Base-by-base conservation (phyloP, 306 rosid genomes). In the Dalbergia cochinchinensis region DNA sequence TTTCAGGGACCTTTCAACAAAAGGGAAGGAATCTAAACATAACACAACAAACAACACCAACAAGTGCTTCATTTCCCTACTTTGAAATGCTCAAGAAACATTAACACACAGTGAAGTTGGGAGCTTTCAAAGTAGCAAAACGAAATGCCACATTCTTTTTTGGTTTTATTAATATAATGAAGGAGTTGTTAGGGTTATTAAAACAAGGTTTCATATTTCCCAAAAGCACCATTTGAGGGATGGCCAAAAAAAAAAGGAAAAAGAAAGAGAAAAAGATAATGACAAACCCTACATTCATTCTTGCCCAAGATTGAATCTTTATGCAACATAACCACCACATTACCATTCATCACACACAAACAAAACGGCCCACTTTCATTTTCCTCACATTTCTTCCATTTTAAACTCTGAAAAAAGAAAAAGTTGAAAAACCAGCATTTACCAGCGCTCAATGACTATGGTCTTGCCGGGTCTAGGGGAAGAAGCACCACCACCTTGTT, bases 361-460 rank as follows among this genome's bases (percentile, higher is more conserved):
- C 15, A 10, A 51, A 51, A 4, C 6, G 2, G 5, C 58, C 19
- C 20, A 51, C 14, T 51, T 51, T 5, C 58, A 51, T 51, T 51
- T 51, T 2, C 58, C 16, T 50, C 55, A 12, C 16, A 7, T 50
- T 11, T 11, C 19, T 5, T 48, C 11, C 47, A 42, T 42, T 7
- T 42, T 47, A 47, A 10, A 10, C 4, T 47, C 15, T 6, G 60
- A 16, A 6, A 26, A 26, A 26, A 26, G 31, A 26, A 26, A 26
- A 58, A 20, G 31, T 11, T 8, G 9, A 11, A 3, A 57, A 12
- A 34, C 53, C 2, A 1, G 7, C 0, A 4, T 31, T 59, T 35
- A 76, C 80, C 73, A 76, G 26, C 54, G 80, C 54, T 76, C 80
- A 53, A 76, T 76, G 20, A 76, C 64, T 14, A 76, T 65, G 18